phyloP scores from a whole-genome alignment of 139 green algal species.

The Parachlorella kessleri region DNA sequence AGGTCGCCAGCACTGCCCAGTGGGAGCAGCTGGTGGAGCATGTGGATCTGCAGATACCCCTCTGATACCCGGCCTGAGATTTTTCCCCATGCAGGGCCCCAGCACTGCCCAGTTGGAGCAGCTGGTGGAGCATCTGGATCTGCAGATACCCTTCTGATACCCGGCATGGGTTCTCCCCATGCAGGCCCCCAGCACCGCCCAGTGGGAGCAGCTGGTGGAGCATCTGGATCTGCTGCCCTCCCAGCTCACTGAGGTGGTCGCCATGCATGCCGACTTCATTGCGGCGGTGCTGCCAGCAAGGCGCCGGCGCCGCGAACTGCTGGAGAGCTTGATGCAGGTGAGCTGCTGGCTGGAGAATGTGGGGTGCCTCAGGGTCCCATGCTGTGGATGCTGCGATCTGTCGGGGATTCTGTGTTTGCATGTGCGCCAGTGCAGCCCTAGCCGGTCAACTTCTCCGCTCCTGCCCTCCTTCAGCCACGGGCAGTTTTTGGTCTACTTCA shows the following conservation, averaged over 20 bases:
- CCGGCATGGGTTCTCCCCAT: not conserved
- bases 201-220: not conserved
- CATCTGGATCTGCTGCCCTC: not conserved
- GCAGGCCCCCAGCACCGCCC: not conserved
- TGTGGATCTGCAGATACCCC: not conserved
- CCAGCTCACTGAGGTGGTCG: not conserved
- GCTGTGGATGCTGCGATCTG: no score
- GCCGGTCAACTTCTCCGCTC: no score
- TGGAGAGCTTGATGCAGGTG: not conserved
- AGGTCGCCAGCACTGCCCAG: no score
- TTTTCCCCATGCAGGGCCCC: no score
- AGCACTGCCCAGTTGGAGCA: not conserved
- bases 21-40: not conserved
- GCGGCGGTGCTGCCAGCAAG: not conserved
- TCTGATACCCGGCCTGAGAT: no score
- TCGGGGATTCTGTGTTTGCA: no score
- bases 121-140: not conserved
- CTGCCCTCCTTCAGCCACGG: no score
- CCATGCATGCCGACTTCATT: not conserved
- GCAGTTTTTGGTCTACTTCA: no score
- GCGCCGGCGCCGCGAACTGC: not conserved
- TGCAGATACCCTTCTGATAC: not conserved
- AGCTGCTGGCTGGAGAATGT: no score
- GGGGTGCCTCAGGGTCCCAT: no score
- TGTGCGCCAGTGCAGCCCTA: no score